Conservation (phyloP, 495 filamentous ascomycete genomes). For the Penicillium goetzii region DNA sequence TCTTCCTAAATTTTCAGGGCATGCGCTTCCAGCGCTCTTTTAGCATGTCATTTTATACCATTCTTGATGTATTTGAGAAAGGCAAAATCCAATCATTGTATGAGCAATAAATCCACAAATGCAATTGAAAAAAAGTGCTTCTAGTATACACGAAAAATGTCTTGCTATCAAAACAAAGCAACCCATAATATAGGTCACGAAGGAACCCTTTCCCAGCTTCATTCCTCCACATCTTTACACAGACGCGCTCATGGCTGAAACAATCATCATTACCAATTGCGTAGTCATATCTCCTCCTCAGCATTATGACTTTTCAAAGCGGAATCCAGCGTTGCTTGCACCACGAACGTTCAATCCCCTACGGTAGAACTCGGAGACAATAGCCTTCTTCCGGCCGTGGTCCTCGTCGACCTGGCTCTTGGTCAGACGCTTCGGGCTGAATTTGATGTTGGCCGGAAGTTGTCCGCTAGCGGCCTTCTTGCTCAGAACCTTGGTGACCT, state of each 20-base stretch:
- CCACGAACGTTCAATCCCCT: conserved; percentile 51
- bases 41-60: no score
- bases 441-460: conserved; percentile 69
- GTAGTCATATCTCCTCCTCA: neutral
- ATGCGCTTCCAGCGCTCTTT: neutral
- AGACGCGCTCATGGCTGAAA: neutral
- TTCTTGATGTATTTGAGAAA: no score
- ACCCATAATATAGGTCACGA: conserved; percentile 5
- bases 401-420: conserved; percentile 72
- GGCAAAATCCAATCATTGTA: neutral
- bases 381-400: conserved; percentile 83
- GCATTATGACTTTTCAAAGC: conserved; percentile 3
- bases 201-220: neutral
- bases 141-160: conserved; percentile 35
- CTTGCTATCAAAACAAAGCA: conserved; percentile 22
- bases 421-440: conserved; percentile 62
- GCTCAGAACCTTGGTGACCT: conserved; percentile 44
- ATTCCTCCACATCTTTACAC: conserved; percentile 6
- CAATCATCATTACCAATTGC: neutral
- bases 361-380: conserved; percentile 70
- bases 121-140: conserved; percentile 28
- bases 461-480: conserved; percentile 40
- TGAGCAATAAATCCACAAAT: conserved; percentile 14
- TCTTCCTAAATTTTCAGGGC: neutral
- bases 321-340: conserved; percentile 1